Evolutionary conservation across 768 basidiomycete species (phyloP), one percentile per base, ranked within the genome.

Genomic region (Naematelia aurantialba): DNA sequence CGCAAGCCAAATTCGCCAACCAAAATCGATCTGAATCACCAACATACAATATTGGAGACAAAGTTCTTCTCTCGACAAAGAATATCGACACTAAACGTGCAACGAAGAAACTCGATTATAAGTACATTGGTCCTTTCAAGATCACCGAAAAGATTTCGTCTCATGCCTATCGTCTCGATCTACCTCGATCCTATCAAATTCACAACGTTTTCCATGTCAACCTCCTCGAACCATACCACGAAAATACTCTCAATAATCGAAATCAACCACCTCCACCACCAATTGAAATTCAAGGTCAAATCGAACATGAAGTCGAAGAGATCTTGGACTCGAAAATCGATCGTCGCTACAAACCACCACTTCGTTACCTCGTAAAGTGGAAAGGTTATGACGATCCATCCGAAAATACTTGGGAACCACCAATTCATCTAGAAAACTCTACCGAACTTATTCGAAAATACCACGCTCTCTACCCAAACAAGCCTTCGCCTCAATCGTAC

Each of bases 1-100:
- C 58, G 1, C 78, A 77, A 72, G 77, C 75, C 22, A 44, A 56
- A 0, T 59, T 59, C 30, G 69, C 72, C 26, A 62, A 74, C 27
- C 45, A 61, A 61, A 55, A 59, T 13, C 57, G 52, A 10, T 17
- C 51, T 47, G 3, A 59, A 66, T 0, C 25, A 30, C 34, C 72
- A 58, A 4, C 66, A 17, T 72, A 52, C 58, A 14, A 48, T 17
- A 47, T 59, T 22, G 72, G 72, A 3, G 65, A 70, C 46, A 34
- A 31, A 10, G 70, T 69, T 19, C 45, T 52, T 55, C 60, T 73
- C 22, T 52, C 50, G 24, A 3, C 42, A 1, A 39, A 27, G 50
- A 50, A 73, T 60, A 56, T 70, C 21, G 8, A 39, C 14, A 70
- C 67, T 1, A 29, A 19, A 2, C 47, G 72, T 3, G 67, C 69